phyloP scores from a whole-genome alignment of 345 rosid species.

The Brassica incana region DNA sequence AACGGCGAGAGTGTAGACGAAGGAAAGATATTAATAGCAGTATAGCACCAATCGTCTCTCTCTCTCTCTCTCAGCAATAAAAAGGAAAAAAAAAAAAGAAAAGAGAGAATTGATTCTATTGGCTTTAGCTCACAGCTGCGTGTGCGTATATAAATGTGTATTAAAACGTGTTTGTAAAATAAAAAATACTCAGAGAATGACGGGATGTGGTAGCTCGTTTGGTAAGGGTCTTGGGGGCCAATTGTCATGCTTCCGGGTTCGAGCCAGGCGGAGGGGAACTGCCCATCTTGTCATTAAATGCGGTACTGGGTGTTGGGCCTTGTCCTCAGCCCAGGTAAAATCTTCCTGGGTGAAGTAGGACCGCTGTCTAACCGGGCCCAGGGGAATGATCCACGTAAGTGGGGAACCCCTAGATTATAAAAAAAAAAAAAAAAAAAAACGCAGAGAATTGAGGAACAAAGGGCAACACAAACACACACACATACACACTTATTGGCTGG shows the following conservation, averaged over 20 bases:
- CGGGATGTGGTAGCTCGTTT: too few relatives aligned
- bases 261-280: too few relatives aligned
- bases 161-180: not conserved
- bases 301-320: too few relatives aligned
- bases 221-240: too few relatives aligned
- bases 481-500: conserved; percentile 27
- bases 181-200: too few relatives aligned
- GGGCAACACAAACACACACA: not conserved
- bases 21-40: conserved; percentile 7
- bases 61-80: not conserved
- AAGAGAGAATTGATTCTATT: conserved; percentile 24
- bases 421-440: not conserved
- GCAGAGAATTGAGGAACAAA: not conserved
- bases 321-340: too few relatives aligned
- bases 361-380: too few relatives aligned
- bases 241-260: too few relatives aligned
- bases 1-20: conserved; percentile 7
- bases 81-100: not conserved
- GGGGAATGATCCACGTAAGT: too few relatives aligned
- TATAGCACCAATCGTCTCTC: conserved; percentile 5
- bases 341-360: too few relatives aligned
- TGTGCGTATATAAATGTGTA: not conserved
- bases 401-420: too few relatives aligned
- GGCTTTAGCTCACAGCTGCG: conserved; percentile 9
- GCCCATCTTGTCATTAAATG: too few relatives aligned